phyloP scores from a whole-genome alignment of 148 eudicot species.

The Silene uniflora region DNA sequence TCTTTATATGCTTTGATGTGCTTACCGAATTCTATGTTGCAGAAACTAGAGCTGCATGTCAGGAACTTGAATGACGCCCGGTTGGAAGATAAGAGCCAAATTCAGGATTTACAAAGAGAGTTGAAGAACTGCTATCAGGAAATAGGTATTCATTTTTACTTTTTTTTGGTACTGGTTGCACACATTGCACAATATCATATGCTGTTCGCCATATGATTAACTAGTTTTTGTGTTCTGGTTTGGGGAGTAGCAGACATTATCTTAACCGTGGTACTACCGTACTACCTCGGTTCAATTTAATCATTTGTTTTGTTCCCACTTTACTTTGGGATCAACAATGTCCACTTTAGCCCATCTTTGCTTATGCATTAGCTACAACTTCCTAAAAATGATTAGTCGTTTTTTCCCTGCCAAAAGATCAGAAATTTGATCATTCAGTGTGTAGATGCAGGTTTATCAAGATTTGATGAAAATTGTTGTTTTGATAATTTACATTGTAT shows the following conservation, averaged over 20 bases:
- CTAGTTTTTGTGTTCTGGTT: neutral
- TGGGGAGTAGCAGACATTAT: neutral
- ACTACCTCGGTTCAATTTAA: neutral
- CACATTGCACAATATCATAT: neutral
- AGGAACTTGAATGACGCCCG: conserved; percentile 52
- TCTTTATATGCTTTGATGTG: neutral
- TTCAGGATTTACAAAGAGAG: conserved; percentile 61
- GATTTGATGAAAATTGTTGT: too few relatives aligned
- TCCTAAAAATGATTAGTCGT: too few relatives aligned
- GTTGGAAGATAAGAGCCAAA: conserved; percentile 48
- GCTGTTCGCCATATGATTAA: neutral
- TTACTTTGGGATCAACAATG: too few relatives aligned
- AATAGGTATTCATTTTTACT: conserved; percentile 48
- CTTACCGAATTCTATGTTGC: conserved; percentile 26
- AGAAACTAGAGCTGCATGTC: conserved; percentile 63
- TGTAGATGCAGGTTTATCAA: too few relatives aligned
- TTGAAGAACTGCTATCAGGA: conserved; percentile 60
- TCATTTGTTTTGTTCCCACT: neutral
- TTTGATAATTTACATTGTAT: too few relatives aligned
- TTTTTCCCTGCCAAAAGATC: neutral
- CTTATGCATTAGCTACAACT: neutral
- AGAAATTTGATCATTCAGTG: neutral
- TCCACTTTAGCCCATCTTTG: neutral
- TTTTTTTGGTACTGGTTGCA: neutral
- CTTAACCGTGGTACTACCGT: neutral